These are phyloP conservation scores for Russula sp. DNA, from an alignment of 768 basidiomycete genomes.

Conservation along the genomic window DNA sequence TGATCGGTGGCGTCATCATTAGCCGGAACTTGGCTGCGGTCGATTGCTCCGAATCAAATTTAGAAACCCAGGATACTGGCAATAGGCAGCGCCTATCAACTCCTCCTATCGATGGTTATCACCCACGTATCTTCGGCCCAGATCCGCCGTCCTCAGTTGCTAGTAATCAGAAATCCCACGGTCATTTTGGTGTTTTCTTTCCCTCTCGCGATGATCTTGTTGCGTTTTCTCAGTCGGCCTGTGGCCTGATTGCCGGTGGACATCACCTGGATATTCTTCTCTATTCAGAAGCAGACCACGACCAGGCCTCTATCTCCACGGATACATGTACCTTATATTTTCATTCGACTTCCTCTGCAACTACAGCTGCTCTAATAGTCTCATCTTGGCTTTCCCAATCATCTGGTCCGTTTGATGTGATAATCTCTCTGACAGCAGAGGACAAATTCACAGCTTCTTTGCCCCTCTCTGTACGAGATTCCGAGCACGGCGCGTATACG, in stretches of 20 bases:
- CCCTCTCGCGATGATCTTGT: conserved; percentile 23
- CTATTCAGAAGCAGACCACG: conserved; percentile 16
- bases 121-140: conserved; percentile 5
- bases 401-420: conserved; percentile 30
- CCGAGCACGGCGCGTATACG: conserved; percentile 31
- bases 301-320: conserved; percentile 19
- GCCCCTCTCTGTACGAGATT: conserved; percentile 1
- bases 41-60: conserved; percentile 23
- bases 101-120: conserved; percentile 7
- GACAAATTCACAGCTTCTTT: conserved; percentile 16
- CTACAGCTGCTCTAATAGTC: conserved; percentile 7
- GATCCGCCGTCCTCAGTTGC: neutral
- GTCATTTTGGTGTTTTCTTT: conserved; percentile 25
- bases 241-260: conserved; percentile 21
- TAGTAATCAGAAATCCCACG: neutral
- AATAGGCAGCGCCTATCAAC: conserved; percentile 11
- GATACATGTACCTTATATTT: conserved; percentile 18
- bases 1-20: conserved; percentile 43
- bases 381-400: conserved; percentile 29
- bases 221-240: conserved; percentile 27
- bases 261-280: conserved; percentile 27
- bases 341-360: conserved; percentile 9
- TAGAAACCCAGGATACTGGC: conserved; percentile 9
- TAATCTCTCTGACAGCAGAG: conserved; percentile 20
- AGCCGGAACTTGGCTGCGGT: conserved; percentile 18